These are phyloP conservation scores for Akanthomyces uredinophilus DNA, from an alignment of 2,329 filamentous ascomycete species.

Conservation along the genomic window DNA sequence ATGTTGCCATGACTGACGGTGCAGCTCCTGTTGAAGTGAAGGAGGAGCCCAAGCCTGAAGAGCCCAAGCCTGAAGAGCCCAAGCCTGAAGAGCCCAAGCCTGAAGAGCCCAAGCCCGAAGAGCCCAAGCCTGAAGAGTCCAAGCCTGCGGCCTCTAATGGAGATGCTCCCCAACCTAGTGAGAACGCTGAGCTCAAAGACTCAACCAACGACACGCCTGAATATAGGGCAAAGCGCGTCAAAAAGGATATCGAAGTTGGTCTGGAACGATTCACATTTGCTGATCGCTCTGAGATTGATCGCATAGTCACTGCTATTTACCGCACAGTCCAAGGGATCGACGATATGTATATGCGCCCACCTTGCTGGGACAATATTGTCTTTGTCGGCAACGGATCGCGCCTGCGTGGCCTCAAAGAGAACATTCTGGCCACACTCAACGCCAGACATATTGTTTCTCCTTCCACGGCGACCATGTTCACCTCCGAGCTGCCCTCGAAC, in stretches of 20 bases:
- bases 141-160: constrained; percentile 20
- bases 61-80: constrained; percentile 19
- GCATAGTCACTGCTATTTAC: constrained; percentile 79
- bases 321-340: constrained; percentile 76
- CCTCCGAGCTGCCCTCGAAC: constrained; percentile 90
- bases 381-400: constrained; percentile 83
- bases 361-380: constrained; percentile 87
- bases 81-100: constrained; percentile 21
- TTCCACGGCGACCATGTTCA: constrained; percentile 92
- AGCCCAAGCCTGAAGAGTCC: constrained; percentile 19
- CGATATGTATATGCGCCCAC: constrained; percentile 76
- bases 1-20: background rate
- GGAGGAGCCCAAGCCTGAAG: constrained; percentile 16
- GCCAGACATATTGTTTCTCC: constrained; percentile 87
- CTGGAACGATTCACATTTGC: constrained; percentile 68
- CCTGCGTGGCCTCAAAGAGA: constrained; percentile 77
- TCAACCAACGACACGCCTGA: constrained; percentile 29
- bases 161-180: constrained; percentile 19
- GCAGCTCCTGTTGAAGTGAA: background rate
- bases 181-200: constrained; percentile 14
- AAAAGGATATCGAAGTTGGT: constrained; percentile 70
- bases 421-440: constrained; percentile 72
- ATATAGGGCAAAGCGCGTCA: constrained; percentile 49
- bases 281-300: constrained; percentile 68
- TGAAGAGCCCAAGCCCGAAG: constrained; percentile 17